Base-by-base conservation (phyloP, 2,329 filamentous ascomycete genomes). In the Trichoderma koningii region DNA sequence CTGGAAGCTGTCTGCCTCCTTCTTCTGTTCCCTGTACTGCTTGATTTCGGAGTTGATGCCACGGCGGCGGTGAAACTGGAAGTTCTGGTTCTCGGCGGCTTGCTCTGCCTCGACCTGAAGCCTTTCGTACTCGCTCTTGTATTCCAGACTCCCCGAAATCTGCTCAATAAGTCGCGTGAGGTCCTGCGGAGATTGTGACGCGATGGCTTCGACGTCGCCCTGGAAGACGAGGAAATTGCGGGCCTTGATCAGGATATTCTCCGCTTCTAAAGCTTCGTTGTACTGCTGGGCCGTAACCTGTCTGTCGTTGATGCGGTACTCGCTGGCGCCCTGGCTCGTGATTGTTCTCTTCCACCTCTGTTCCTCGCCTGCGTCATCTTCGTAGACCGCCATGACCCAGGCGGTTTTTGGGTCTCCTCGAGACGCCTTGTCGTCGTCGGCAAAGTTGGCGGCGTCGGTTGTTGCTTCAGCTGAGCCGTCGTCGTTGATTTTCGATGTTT, bases 361-460 rank as follows among this genome's bases (percentile, higher is more conserved):
- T 76, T 96, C 92, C 73, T 97, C 92, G 53, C 93, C 94, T 2
- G 93, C 93, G 75, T 99, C 95, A 74, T 99, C 95, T 75, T 97
- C 93, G 77, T 98, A 99, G 17, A 99, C 94, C 34, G 95, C 95
- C 93, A 97, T 98, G 15, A 99, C 96, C 94, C 94, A 99, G 3
- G 95, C 96, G 3, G 89, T 95, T 76, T 93, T 95, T 0, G 95
- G 95, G 72, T 99, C 94, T 69, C 87, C 86, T 42, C 86, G 88
- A n/a, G 86, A 88, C 63, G 87, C 84, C 63, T 87, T 84, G 42
- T 85, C 87, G 60, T 88, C 86, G 21, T 84, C 83, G 45, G 85
- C 81, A 62, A 86, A 81, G 28, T 86, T 89, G 68, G 90, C 87
- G 21, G 82, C 78, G 50, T 87, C 81, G 10, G 86, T 87, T 69